Evolutionary conservation across 176 grass and related monocot genomes (phyloP), one percentile per base, ranked within the genome.

Genomic region (Puya raimondii): DNA sequence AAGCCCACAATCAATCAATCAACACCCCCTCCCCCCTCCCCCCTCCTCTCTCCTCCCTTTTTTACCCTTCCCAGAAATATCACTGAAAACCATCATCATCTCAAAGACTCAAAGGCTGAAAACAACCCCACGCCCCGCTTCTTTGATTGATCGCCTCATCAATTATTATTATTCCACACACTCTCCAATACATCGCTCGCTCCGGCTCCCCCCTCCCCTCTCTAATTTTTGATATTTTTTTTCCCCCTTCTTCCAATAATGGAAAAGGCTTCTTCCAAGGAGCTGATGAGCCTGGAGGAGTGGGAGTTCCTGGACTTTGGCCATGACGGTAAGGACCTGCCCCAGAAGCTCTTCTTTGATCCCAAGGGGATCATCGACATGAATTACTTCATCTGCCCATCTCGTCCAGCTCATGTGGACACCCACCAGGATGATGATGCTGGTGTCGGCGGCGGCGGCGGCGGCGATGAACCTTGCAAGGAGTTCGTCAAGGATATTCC

Each of bases 261-360:
- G 80, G 74, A 78, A 59, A 25, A 54, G 14, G 27, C 64, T 48
- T 76, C 16, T 22, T 33, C 70, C 26, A 80, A 89, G 78, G 74
- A 81, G 50, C 25, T 27, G 1, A 90, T 88, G 74, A 84, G 69
- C 79, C 51, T 99, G 51, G 90, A 91, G 22, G 90, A 93, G 16
- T 99, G 95, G 95, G 95, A 91, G 79, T 21, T 99, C 72, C 79
- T 99, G 57, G 90, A 76, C 68, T 50, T n/a, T 12, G 2, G 23
- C 51, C 59, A 23, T 71, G 51, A 49, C 49, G 72, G 65, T 63
- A 81, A 81, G 77, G 80, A 69, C 56, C 22, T 61, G 48, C 61
- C 51, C 57, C 66, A 76, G 75, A 74, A 49, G 79, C 71, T 66
- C 56, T 47, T 54, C 74, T 64, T 71, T 22, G 69, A 75, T 16